A percentile compares a stretch with the other conserved stretches of the same genome.
Evolutionary conservation across 371 early-diverging fungal species (phyloP).

Genomic region (Umbelopsis sp.): DNA sequence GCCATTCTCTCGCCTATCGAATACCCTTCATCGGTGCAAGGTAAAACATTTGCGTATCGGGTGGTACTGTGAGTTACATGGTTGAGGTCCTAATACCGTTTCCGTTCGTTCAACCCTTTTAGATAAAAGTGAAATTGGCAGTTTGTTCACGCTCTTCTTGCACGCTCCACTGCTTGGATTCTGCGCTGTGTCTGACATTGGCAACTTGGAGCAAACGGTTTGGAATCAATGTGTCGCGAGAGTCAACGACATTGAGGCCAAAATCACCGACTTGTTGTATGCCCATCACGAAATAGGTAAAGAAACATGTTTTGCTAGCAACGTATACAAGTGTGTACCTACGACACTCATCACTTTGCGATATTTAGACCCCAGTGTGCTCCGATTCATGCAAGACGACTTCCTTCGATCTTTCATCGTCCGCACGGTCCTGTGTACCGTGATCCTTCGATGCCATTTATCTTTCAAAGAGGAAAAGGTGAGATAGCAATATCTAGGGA

Average conservation of each 20-base stretch:
- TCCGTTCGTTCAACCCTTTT: slow-evolving; percentile 15
- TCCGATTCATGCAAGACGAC: slow-evolving; percentile 85
- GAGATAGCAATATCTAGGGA: slow-evolving; percentile 3
- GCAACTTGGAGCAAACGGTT: slow-evolving; percentile 54
- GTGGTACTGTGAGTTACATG: not conserved
- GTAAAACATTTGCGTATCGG: slow-evolving; percentile 34
- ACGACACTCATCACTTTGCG: slow-evolving; percentile 10
- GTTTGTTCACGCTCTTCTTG: slow-evolving; percentile 90
- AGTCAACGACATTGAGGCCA: slow-evolving; percentile 53
- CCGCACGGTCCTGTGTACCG: slow-evolving; percentile 79
- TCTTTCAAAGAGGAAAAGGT: slow-evolving; percentile 69
- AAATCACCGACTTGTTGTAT: slow-evolving; percentile 56
- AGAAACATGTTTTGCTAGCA: not conserved
- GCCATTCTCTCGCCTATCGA: slow-evolving; percentile 88
- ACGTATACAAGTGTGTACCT: not conserved
- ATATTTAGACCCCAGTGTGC: slow-evolving; percentile 56
- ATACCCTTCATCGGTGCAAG: slow-evolving; percentile 81
- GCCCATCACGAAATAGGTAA: slow-evolving; percentile 52
- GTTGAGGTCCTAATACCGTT: not conserved
- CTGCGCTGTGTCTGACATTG: slow-evolving; percentile 70
- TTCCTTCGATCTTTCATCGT: slow-evolving; percentile 87
- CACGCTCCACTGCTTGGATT: slow-evolving; percentile 82
- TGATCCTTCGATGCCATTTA: slow-evolving; percentile 65
- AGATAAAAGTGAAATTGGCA: slow-evolving; percentile 84
- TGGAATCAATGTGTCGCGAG: slow-evolving; percentile 64